phyloP scores from a whole-genome alignment of 257 asterid genomes.

The Haberlea rhodopensis region DNA sequence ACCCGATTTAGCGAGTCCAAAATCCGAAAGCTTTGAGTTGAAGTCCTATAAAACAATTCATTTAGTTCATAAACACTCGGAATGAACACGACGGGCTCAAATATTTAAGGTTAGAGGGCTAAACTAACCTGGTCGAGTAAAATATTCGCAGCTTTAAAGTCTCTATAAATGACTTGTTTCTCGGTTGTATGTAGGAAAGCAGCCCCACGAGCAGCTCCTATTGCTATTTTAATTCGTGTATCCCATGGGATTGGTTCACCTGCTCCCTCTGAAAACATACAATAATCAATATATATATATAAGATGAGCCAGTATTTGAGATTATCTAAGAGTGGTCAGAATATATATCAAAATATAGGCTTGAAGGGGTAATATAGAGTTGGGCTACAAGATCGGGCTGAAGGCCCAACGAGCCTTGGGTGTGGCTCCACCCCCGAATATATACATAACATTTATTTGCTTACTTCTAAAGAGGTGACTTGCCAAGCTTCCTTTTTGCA shows the following conservation, averaged over 20 bases:
- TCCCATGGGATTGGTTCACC: too few species aligned
- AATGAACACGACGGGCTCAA: too few species aligned
- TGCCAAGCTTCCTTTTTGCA: too few species aligned
- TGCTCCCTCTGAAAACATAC: slow-evolving; percentile 39
- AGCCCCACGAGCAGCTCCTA: slow-evolving; percentile 79
- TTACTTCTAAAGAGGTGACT: slow-evolving; percentile 83
- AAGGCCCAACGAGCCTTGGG: too few species aligned
- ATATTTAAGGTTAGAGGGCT: background rate
- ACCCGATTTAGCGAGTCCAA: slow-evolving; percentile 83
- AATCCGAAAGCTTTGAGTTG: slow-evolving; percentile 83
- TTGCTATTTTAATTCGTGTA: slow-evolving; percentile 57
- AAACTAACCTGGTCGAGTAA: slow-evolving; percentile 56
- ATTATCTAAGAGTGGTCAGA: too few species aligned
- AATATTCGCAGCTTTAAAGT: slow-evolving; percentile 76
- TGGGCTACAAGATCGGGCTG: too few species aligned
- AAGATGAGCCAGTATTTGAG: too few species aligned
- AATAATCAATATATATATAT: background rate
- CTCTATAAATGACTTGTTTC: slow-evolving; percentile 71
- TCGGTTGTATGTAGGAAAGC: slow-evolving; percentile 58
- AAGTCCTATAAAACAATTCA: slow-evolving; percentile 39
- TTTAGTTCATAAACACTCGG: too few species aligned
- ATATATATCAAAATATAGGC: too few species aligned
- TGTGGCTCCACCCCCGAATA: too few species aligned
- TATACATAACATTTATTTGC: slow-evolving; percentile 10
- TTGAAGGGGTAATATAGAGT: too few species aligned